phyloP scores from a whole-genome alignment of 371 early-diverging fungal species.

The Chytridium lagenaria region DNA sequence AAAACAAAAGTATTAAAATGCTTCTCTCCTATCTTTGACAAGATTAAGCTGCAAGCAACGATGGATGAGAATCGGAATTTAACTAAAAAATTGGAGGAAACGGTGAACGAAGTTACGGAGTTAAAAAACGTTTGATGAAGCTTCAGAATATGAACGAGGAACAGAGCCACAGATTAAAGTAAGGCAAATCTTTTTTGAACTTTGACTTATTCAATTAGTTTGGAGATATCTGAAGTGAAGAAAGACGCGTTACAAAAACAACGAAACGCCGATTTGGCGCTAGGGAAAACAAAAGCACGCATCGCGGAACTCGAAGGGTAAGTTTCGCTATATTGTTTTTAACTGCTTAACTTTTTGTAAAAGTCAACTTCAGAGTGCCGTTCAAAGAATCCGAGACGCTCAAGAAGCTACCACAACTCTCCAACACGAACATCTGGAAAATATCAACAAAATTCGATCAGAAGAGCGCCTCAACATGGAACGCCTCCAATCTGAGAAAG shows the following conservation, averaged over 20 bases:
- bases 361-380: not conserved
- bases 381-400: not conserved
- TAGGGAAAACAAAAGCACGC: conserved; percentile 43
- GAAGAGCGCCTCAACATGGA: not conserved
- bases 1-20: conserved; percentile 26
- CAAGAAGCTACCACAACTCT: not conserved
- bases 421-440: not conserved
- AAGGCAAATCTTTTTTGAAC: not conserved
- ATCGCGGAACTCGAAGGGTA: conserved; percentile 41
- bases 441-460: not conserved
- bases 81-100: not conserved
- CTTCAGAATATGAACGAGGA: not conserved
- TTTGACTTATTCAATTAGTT: conserved; percentile 1
- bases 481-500: not conserved
- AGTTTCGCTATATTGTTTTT: too few species aligned
- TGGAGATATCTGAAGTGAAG: conserved; percentile 37
- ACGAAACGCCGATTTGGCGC: conserved; percentile 43
- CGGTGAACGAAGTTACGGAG: not conserved
- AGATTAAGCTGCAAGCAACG: not conserved
- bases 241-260: conserved; percentile 24
- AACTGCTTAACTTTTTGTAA: not conserved
- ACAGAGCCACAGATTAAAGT: not conserved
- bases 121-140: not conserved
- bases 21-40: too few species aligned
- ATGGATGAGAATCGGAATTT: not conserved